Base-by-base conservation (phyloP, 2,329 filamentous ascomycete genomes). In the Scleromitrula shiraiana region DNA sequence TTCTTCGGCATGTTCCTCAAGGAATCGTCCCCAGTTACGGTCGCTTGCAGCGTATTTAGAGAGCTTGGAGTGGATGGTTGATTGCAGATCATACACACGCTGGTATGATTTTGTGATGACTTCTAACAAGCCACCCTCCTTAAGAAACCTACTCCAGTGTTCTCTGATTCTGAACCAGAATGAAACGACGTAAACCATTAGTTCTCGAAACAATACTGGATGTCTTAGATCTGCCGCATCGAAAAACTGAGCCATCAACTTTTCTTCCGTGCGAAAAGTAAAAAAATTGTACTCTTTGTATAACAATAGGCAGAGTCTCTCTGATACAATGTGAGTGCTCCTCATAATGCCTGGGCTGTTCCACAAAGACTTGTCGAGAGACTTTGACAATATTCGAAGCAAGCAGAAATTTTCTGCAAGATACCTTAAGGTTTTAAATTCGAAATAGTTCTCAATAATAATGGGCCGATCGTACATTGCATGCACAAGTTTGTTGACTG, bases 341-440 rank as follows among this genome's bases (percentile, higher is more conserved):
- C 7, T 12, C 20, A 38, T 9, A 14, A 38, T 12, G 4, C n/a
- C 10, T 14, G 35, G 35, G 23, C 35, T 38, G 4, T 14, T 24
- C 35, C 35, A 38, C 8, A 38, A 5, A 8, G 35, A 38, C 14
- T 8, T 38, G 15, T 40, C 12, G 24, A 52, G 26, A 15, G 37
- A 40, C 3, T 22, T 10, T 15, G 37, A 40, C 9, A 40, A 8
- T 14, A 46, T 42, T 2, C 50, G 51, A 6, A 56, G 39, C 17
- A 47, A 43, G 36, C 47, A 47, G 27, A 52, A 56, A 23, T 47
- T 49, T 15, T 53, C 50, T 7, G 52, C 52, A 9, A 54, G 37
- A 15, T 42, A 22, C 14, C 40, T 49, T 23, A 52, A 36, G 17
- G 35, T 30, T 2, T 27, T 14, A 5, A 56, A 22, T n/a, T 51